Percentiles rank a stretch among this genome's conserved stretches.
Conservation (phyloP, 805 yeast genomes). For the Kodamaea leandrae region DNA sequence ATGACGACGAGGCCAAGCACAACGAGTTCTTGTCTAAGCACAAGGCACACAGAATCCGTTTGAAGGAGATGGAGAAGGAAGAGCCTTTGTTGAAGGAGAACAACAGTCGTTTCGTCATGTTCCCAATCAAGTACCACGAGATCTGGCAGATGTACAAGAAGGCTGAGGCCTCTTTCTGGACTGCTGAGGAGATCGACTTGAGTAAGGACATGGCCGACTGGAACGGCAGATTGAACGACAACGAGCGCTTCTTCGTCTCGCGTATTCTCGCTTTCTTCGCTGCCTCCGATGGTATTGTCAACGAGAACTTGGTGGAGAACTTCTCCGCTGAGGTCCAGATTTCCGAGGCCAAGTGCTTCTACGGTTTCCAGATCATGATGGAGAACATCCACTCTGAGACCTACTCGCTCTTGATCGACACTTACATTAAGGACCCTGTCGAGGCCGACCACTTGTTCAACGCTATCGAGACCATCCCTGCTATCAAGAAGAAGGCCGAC, state of each 20-base stretch:
- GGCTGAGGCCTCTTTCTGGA: conserved; percentile 99
- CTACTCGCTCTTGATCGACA: conserved; percentile 89
- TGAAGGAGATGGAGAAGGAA: conserved; percentile 74
- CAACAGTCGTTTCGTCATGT: conserved; percentile 83
- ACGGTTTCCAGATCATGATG: conserved; percentile 99
- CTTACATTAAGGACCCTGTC: conserved; percentile 93
- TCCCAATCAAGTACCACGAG: conserved; percentile 96
- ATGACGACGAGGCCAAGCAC: conserved; percentile 40
- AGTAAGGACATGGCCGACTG: conserved; percentile 91
- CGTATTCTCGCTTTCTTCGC: conserved; percentile 97
- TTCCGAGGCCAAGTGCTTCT: conserved; percentile 97
- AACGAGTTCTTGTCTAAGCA: conserved; percentile 56
- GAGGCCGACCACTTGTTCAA: conserved; percentile 88
- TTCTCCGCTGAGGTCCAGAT: conserved; percentile 95
- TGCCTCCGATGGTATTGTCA: conserved; percentile 97
- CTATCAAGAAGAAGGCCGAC: conserved; percentile 95
- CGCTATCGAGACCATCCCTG: conserved; percentile 94
- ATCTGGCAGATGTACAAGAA: conserved; percentile 98
- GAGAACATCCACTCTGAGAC: conserved; percentile 98
- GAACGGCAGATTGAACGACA: conserved; percentile 84
- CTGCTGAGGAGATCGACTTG: conserved; percentile 97
- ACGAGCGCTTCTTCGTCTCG: conserved; percentile 89
- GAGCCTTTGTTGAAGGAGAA: conserved; percentile 89
- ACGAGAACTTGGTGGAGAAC: conserved; percentile 95
- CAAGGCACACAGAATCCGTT: conserved; percentile 65